These are phyloP conservation scores for Triangularia setosa DNA, from an alignment of 2,329 filamentous ascomycete genomes.

Conservation along the genomic window DNA sequence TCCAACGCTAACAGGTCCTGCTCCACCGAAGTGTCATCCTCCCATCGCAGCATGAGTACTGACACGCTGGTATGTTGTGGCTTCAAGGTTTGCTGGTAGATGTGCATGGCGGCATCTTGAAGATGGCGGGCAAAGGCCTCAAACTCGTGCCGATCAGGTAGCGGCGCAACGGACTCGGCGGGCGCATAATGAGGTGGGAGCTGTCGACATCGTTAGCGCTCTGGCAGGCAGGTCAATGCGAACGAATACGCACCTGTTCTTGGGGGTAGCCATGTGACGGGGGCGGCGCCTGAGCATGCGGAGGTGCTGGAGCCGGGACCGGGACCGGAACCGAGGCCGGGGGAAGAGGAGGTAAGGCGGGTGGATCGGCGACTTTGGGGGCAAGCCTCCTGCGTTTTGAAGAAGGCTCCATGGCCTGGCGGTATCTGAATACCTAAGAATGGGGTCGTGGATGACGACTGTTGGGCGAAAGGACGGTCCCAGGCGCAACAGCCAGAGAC, in stretches of 20 bases:
- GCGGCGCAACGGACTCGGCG: slow-evolving; percentile 20
- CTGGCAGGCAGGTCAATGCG: background rate
- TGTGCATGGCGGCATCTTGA: slow-evolving; percentile 65
- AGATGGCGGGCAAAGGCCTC: slow-evolving; percentile 64
- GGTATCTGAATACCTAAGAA: background rate
- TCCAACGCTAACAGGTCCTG: slow-evolving; percentile 53
- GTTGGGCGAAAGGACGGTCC: background rate
- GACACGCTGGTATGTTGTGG: slow-evolving; percentile 56
- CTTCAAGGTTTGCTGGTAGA: slow-evolving; percentile 59
- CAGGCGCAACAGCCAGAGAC: background rate
- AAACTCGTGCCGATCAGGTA: slow-evolving; percentile 54
- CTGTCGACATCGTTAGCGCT: slow-evolving; percentile 7
- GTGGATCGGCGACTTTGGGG: slow-evolving; percentile 27
- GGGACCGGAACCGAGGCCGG: slow-evolving; percentile 2
- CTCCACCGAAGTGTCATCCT: slow-evolving; percentile 53
- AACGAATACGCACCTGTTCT: slow-evolving; percentile 23
- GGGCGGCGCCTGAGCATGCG: slow-evolving; percentile 20
- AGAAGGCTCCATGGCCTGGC: slow-evolving; percentile 27
- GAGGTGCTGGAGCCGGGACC: slow-evolving; percentile 11
- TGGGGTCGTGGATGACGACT: background rate
- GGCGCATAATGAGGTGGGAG: slow-evolving; percentile 19
- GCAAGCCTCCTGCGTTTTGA: slow-evolving; percentile 29
- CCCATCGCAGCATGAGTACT: slow-evolving; percentile 59
- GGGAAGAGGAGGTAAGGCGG: slow-evolving; percentile 15
- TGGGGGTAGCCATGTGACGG: slow-evolving; percentile 21